Conservation (phyloP, 202 grass and related monocot genomes). For the Setaria viridis region DNA sequence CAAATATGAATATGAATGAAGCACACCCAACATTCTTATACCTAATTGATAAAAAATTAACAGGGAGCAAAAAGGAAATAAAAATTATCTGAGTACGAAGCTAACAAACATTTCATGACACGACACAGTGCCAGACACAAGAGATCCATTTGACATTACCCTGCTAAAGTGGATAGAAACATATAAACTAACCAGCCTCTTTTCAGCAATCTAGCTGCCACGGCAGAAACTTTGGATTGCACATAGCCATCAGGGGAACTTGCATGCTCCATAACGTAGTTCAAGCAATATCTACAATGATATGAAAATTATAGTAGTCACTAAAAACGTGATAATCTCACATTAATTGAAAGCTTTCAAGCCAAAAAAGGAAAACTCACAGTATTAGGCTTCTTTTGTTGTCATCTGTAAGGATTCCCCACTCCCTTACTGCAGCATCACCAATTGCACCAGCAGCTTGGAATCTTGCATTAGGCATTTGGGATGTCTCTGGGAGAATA, state of each 20-base stretch:
- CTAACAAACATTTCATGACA: slow-evolving; percentile 31
- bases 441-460: slow-evolving; percentile 96
- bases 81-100: slow-evolving; percentile 14
- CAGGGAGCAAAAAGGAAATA: background rate
- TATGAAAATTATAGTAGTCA: slow-evolving; percentile 18
- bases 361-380: slow-evolving; percentile 45
- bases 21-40: background rate
- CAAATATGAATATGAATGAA: slow-evolving; percentile 37
- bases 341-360: slow-evolving; percentile 33
- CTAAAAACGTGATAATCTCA: slow-evolving; percentile 28
- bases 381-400: slow-evolving; percentile 90
- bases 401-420: slow-evolving; percentile 89
- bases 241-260: slow-evolving; percentile 86
- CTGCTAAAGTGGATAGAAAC: slow-evolving; percentile 27
- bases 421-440: slow-evolving; percentile 96
- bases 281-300: slow-evolving; percentile 78
- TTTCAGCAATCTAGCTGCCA: slow-evolving; percentile 89
- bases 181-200: slow-evolving; percentile 85
- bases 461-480: slow-evolving; percentile 89
- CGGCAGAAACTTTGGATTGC: slow-evolving; percentile 87
- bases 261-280: slow-evolving; percentile 91
- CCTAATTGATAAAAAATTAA: slow-evolving; percentile 9
- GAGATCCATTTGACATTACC: slow-evolving; percentile 23
- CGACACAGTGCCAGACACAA: slow-evolving; percentile 25
- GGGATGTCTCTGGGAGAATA: slow-evolving; percentile 76